Evolutionary conservation across 345 rosid species (phyloP), one percentile per base, ranked within the genome.

Genomic region (Gynandropsis gynandra): DNA sequence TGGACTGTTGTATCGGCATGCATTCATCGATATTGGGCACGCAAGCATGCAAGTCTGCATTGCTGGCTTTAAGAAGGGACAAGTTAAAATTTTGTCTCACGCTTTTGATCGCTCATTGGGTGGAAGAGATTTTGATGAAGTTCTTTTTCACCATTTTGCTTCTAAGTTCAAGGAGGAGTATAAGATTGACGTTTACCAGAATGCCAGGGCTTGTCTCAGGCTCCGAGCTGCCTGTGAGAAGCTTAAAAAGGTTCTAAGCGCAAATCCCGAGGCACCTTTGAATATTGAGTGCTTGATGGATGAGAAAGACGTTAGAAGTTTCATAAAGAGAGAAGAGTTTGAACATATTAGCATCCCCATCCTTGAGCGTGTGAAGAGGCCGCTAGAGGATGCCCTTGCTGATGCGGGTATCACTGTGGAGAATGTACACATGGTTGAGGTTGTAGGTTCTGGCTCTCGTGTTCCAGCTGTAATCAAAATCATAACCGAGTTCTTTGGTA

Each of bases 31-130:
- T 56, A 47, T 92, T 60, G 98, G 98, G 0, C 93, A 92, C 31
- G 79, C 97, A 19, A 85, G 90, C 58, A 76, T 92, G 93, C 98
- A 92, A 76, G 97, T 85, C 16, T 92, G 97, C 70, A 87, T 92
- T 71, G 92, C 83, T n/a, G 95, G 81, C 27, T 87, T 82, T 66
- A 87, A 79, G 52, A 87, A 82, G 44, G 96, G 98, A 8, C 93
- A 92, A 46, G 74, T 92, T 10, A 87, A 76, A 69, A 41, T 92
- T 34, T 56, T 92, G 75, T 77, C 86, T 54, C 98, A 92, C 33
- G 68, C 83, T 4, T 92, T 72, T 59, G 96, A 92, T 56, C 81
- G 78, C 10, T 80, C 89, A 1, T 59, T 92, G 39, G 98, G 98
- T 9, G 96, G 98, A 31, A 80, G 98, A 16, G 98, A 92, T 64